Evolutionary conservation across 768 basidiomycete genomes (phyloP), one percentile per base, ranked within the genome.

Genomic region (Lactarius akahatsu): DNA sequence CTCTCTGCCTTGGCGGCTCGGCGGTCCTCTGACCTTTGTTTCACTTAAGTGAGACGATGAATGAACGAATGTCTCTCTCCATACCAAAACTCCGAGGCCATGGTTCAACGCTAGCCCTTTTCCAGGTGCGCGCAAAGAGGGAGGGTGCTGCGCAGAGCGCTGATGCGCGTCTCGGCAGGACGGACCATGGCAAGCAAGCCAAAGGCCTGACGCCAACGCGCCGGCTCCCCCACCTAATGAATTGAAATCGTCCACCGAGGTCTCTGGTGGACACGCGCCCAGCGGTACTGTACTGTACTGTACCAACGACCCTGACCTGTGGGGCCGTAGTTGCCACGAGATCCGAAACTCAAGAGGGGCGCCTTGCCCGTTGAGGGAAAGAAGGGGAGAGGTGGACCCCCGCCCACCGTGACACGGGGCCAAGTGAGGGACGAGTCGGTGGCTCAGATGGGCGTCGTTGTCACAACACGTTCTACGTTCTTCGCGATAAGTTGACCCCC

Each of bases 381-480:
- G 40, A 34, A 43, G 54, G 55, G 28, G 11, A n/a, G 36, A 0
- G 43, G 20, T 18, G 50, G 55, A 18, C 62, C 55, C 62, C 55
- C 62, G 55, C 62, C 41, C 62, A 56, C 62, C 62, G n/a, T 32
- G 15, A 57, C 62, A 63, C 41, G 54, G 40, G 64, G 64, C 50
- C 57, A 26, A n/a, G 54, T 4, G 9, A 40, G 28, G 45, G 43
- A 50, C 45, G 47, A 65, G 64, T 45, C 26, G 32, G 32, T 32
- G 52, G 23, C 59, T 60, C 45, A 56, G 32, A 20, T 60, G 34
- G 64, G 64, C 43, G 55, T n/a, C 41, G 41, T 58, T 23, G 43
- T 60, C 43, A 50, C 26, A 50, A 61, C 65, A 66, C 65, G 60
- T 61, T 61, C 41, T 34, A 50, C 60, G 43, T 61, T 38, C 64